Conservation (phyloP, 495 filamentous ascomycete genomes). For the Tuber indicum region DNA sequence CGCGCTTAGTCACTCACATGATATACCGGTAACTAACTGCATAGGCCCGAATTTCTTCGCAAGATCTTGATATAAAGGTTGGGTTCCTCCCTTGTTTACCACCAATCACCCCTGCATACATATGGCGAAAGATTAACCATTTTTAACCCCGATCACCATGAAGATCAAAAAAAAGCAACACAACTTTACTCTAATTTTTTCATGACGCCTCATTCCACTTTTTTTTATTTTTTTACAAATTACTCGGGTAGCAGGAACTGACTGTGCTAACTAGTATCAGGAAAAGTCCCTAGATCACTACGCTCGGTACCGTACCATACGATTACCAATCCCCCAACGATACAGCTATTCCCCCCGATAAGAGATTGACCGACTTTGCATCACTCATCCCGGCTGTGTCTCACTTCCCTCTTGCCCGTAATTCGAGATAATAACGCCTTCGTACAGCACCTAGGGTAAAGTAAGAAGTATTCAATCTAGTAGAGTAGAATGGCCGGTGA, state of each 20-base stretch:
- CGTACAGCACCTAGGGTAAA: not conserved
- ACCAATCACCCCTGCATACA: not conserved
- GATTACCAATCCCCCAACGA: not conserved
- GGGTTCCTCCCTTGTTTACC: conserved; percentile 20
- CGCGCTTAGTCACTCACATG: not conserved
- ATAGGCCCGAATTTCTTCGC: not conserved
- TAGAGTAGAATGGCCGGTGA: not conserved
- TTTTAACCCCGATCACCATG: conserved; percentile 56
- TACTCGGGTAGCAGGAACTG: not conserved
- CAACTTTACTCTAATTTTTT: conserved; percentile 62
- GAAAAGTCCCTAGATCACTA: not conserved
- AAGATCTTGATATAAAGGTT: not conserved
- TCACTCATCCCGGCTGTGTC: not conserved
- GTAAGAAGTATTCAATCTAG: not conserved
- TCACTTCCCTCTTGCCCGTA: not conserved
- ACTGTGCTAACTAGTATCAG: not conserved
- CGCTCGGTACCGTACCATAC: not conserved
- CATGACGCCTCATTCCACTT: conserved; percentile 45
- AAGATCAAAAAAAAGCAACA: conserved; percentile 47
- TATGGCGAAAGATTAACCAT: conserved; percentile 49
- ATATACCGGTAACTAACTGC: not conserved
- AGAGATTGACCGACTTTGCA: not conserved
- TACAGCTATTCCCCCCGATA: not conserved
- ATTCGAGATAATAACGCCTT: not conserved
- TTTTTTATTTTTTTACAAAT: not conserved